Percentiles rank a stretch among this genome's conserved stretches.
Evolutionary conservation across 495 filamentous ascomycete genomes (phyloP).

Genomic region (Cercophora scortea): DNA sequence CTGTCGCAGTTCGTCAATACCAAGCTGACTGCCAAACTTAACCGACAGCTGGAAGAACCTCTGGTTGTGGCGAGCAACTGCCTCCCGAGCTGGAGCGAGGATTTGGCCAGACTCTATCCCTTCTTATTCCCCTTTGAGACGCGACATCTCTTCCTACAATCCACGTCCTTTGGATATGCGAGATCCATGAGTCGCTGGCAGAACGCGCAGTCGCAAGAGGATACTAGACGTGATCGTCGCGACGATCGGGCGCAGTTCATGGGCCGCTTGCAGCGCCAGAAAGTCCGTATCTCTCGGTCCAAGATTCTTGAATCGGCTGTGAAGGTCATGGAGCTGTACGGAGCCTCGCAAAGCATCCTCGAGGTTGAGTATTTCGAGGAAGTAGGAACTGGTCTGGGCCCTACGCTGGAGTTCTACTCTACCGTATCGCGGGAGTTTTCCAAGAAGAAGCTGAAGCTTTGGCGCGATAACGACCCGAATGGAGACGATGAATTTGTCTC

Average conservation of each 20-base stretch:
- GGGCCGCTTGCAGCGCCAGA: conserved; percentile 91
- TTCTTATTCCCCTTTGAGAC: conserved; percentile 99
- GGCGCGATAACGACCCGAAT: conserved; percentile 83
- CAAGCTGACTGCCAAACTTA: conserved; percentile 97
- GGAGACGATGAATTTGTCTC: conserved; percentile 78
- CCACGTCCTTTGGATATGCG: conserved; percentile 96
- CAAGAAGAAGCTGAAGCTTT: conserved; percentile 91
- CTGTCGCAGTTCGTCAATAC: conserved; percentile 97
- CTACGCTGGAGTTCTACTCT: conserved; percentile 97
- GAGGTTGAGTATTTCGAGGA: conserved; percentile 99
- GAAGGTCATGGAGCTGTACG: conserved; percentile 99
- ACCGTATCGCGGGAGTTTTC: conserved; percentile 97
- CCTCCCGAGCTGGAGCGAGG: conserved; percentile 93
- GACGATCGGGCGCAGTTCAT: conserved; percentile 80
- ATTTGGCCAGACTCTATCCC: conserved; percentile 89
- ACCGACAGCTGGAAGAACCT: conserved; percentile 95
- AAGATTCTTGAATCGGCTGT: conserved; percentile 93
- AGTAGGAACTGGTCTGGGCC: conserved; percentile 92
- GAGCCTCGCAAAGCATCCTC: conserved; percentile 85
- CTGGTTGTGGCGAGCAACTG: conserved; percentile 97
- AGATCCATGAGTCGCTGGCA: conserved; percentile 98
- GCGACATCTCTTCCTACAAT: conserved; percentile 92
- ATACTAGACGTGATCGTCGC: conserved; percentile 69
- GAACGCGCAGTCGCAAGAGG: conserved; percentile 74
- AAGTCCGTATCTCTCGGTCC: conserved; percentile 87